Evolutionary conservation across 768 basidiomycete species (phyloP).

Genomic region (Leccinum arenicola): DNA sequence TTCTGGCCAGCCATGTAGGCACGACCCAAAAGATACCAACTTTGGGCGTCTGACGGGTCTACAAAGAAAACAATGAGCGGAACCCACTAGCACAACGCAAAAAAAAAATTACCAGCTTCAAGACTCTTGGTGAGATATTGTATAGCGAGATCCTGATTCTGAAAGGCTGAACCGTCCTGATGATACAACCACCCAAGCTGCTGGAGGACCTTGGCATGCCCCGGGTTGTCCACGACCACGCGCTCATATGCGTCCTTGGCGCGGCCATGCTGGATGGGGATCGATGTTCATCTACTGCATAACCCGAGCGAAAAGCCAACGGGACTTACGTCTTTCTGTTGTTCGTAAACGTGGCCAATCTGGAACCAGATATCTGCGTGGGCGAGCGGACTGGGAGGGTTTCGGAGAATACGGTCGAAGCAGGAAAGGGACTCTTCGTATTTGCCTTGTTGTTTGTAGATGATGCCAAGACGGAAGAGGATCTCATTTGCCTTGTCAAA

Average conservation of each 20-base stretch:
- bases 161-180: slow-evolving; percentile 91
- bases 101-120: slow-evolving; percentile 71
- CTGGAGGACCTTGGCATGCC: slow-evolving; percentile 95
- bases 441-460: slow-evolving; percentile 98
- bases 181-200: slow-evolving; percentile 98
- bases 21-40: slow-evolving; percentile 97
- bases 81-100: not conserved
- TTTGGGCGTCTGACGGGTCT: slow-evolving; percentile 96
- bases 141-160: slow-evolving; percentile 94
- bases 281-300: slow-evolving; percentile 11
- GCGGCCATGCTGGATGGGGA: slow-evolving; percentile 61
- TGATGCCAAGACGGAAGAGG: slow-evolving; percentile 95
- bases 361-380: slow-evolving; percentile 99
- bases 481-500: slow-evolving; percentile 99
- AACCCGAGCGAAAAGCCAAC: not conserved
- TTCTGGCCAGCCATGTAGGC: slow-evolving; percentile 99
- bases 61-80: not conserved
- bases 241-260: slow-evolving; percentile 97
- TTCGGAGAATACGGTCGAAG: slow-evolving; percentile 95
- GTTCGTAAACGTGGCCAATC: slow-evolving; percentile 97
- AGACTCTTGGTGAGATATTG: slow-evolving; percentile 91
- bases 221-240: slow-evolving; percentile 89
- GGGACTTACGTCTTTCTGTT: slow-evolving; percentile 84
- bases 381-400: slow-evolving; percentile 92
- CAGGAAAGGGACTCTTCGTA: slow-evolving; percentile 85